Percentiles rank a stretch among this genome's conserved stretches.
phyloP scores from a whole-genome alignment of 2,329 filamentous ascomycete genomes.

The Domatiomyces globalis region DNA sequence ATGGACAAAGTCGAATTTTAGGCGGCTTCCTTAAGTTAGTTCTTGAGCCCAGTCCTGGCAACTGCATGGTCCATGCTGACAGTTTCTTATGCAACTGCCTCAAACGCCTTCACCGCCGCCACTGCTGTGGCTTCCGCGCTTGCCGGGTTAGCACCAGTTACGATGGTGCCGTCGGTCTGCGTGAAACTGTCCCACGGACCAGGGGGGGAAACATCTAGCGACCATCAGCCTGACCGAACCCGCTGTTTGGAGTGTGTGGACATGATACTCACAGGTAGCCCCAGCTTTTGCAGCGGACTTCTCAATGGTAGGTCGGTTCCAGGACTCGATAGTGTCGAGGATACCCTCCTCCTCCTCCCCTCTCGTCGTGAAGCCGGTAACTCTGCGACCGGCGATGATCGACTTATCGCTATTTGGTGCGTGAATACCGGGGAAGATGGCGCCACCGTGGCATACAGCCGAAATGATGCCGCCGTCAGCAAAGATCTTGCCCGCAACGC shows the following conservation, averaged over 20 bases:
- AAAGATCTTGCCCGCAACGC: conserved; percentile 20
- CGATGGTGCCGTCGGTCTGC: conserved; percentile 23
- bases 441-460: conserved; percentile 27
- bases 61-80: no score
- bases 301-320: conserved; percentile 23
- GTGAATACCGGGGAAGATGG: conserved; percentile 26
- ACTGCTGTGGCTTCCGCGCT: conserved; percentile 24
- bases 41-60: background rate
- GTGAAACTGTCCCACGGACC: conserved; percentile 17
- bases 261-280: conserved; percentile 21
- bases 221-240: background rate
- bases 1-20: no score
- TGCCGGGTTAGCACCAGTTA: conserved; percentile 25
- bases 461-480: conserved; percentile 22
- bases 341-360: conserved; percentile 25
- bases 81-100: background rate
- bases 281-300: conserved; percentile 19
- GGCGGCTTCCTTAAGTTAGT: background rate
- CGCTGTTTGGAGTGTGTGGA: background rate
- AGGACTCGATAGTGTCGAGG: conserved; percentile 23
- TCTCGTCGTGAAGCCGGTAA: conserved; percentile 28
- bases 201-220: conserved; percentile 3
- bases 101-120: conserved; percentile 21
- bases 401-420: conserved; percentile 22
- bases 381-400: conserved; percentile 23